Evolutionary conservation across 2,329 filamentous ascomycete species (phyloP).

Genomic region (Coniochaeta sp.): DNA sequence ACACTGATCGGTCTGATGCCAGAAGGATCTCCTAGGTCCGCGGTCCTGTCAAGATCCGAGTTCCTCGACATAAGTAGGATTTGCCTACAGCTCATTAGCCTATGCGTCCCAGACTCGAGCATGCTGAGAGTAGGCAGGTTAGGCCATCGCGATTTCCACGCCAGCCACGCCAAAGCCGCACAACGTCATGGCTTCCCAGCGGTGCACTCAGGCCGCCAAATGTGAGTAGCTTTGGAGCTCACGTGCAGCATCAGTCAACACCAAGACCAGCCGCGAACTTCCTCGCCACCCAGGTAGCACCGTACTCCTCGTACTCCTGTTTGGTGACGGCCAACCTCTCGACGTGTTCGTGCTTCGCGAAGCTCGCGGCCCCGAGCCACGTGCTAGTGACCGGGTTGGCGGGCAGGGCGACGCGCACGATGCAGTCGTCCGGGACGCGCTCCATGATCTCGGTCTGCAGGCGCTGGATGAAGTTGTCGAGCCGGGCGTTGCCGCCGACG

Average conservation of each 20-base stretch:
- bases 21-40: too few relatives aligned
- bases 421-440: conserved; percentile 67
- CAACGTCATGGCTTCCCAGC: too few relatives aligned
- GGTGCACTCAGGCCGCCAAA: too few relatives aligned
- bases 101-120: too few relatives aligned
- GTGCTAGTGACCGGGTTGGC: conserved; percentile 70
- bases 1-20: too few relatives aligned
- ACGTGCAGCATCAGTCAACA: conserved; percentile 8
- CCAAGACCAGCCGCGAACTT: conserved; percentile 50
- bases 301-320: conserved; percentile 84
- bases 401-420: conserved; percentile 65
- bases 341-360: conserved; percentile 64
- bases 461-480: conserved; percentile 75
- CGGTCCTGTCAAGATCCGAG: too few relatives aligned
- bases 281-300: conserved; percentile 64
- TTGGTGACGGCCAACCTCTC: conserved; percentile 70
- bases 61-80: too few relatives aligned
- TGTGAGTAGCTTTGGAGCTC: too few relatives aligned
- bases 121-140: too few relatives aligned
- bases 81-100: too few relatives aligned
- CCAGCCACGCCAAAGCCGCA: too few relatives aligned
- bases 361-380: conserved; percentile 76
- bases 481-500: conserved; percentile 76
- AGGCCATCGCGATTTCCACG: too few relatives aligned
- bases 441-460: conserved; percentile 68